Conservation (phyloP, 768 basidiomycete genomes). For the Coprinopsis cinerea region DNA sequence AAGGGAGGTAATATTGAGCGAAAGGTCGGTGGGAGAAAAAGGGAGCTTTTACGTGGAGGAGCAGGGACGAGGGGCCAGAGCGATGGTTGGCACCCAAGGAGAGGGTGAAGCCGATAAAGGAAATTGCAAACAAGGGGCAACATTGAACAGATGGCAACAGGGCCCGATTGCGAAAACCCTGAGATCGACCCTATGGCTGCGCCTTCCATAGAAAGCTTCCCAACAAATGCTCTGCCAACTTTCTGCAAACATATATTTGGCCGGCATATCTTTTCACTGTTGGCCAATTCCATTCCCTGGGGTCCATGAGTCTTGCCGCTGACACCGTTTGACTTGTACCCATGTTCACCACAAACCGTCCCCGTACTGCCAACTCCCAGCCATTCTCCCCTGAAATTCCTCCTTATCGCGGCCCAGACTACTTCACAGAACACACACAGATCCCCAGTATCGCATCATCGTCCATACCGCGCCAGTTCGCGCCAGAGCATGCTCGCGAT, state of each 20-base stretch:
- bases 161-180: conserved; percentile 1
- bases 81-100: neutral
- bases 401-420: conserved; percentile 13
- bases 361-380: conserved; percentile 8
- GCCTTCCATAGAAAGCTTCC: neutral
- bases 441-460: neutral
- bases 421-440: conserved; percentile 2
- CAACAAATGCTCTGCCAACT: neutral
- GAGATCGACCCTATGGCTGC: conserved; percentile 7
- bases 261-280: neutral
- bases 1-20: too few species aligned
- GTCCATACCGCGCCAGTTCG: conserved; percentile 4
- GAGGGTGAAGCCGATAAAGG: neutral
- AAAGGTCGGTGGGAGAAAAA: too few species aligned
- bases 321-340: neutral
- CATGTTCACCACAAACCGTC: conserved; percentile 12
- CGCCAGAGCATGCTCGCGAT: neutral
- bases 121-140: conserved; percentile 10
- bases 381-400: conserved; percentile 6
- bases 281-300: neutral
- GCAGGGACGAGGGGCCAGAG: neutral
- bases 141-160: conserved; percentile 7
- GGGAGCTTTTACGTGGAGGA: too few species aligned
- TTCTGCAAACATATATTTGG: conserved; percentile 1
- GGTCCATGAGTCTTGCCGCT: neutral